Evolutionary conservation across 441 rosid genomes (phyloP).

Genomic region (California macrophylla): DNA sequence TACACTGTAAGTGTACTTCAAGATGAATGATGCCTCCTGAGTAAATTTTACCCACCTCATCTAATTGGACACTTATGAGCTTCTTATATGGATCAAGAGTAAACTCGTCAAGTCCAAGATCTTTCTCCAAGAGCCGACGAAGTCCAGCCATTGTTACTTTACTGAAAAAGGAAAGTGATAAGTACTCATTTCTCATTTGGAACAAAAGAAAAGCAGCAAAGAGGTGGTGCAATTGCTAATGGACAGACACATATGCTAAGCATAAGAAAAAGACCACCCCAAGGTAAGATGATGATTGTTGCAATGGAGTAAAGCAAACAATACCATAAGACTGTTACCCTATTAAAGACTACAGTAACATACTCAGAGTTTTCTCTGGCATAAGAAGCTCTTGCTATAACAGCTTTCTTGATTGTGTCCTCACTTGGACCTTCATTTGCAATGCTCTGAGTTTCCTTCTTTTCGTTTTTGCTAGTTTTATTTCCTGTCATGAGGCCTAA

Average conservation of each 20-base stretch:
- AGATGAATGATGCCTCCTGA: conserved; percentile 15
- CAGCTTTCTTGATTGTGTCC: conserved; percentile 44
- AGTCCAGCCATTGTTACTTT: conserved; percentile 63
- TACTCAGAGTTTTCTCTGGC: conserved; percentile 62
- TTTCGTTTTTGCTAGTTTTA: conserved; percentile 26
- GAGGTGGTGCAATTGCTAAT: not conserved
- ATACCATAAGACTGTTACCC: conserved; percentile 3
- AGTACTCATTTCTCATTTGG: conserved; percentile 7
- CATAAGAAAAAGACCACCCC: not conserved
- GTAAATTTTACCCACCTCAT: conserved; percentile 42
- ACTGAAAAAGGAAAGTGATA: conserved; percentile 31
- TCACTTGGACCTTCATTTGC: conserved; percentile 35
- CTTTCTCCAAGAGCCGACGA: conserved; percentile 75
- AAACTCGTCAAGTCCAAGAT: conserved; percentile 52
- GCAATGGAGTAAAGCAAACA: conserved; percentile 3
- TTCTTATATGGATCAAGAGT: conserved; percentile 62
- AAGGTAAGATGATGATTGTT: not conserved
- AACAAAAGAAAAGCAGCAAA: not conserved
- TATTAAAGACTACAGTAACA: conserved; percentile 18
- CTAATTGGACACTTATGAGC: conserved; percentile 51
- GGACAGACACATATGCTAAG: not conserved
- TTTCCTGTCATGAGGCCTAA: conserved; percentile 54
- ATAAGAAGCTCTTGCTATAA: conserved; percentile 49
- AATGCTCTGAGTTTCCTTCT: conserved; percentile 25
- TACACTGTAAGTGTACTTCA: not conserved